phyloP scores from a whole-genome alignment of 108 stramenopile species.

The Aurantiochytrium sp. region DNA sequence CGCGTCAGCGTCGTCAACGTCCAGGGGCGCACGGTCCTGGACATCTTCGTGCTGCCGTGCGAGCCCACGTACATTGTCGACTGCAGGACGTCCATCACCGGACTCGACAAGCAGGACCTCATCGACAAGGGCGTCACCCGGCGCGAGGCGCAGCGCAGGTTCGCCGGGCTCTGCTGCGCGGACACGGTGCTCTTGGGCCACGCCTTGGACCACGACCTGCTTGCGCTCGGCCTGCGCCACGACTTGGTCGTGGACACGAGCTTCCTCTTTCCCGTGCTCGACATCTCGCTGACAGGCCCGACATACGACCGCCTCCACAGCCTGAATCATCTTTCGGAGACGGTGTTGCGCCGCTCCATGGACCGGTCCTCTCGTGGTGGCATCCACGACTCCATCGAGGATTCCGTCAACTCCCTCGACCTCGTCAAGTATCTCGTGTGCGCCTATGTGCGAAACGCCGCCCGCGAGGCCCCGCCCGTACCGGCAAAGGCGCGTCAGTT shows the following conservation, averaged over 20 bases:
- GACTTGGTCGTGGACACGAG: not conserved
- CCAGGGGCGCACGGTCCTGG: not conserved
- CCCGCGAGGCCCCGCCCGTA: not conserved
- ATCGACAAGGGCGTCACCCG: not conserved
- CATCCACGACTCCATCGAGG: conserved; percentile 4
- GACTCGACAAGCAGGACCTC: not conserved
- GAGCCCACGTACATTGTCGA: conserved; percentile 10
- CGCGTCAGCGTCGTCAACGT: not conserved
- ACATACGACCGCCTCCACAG: not conserved
- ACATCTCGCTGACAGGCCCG: not conserved
- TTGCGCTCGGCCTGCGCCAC: not conserved
- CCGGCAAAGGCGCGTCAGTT: not conserved
- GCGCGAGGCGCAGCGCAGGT: not conserved
- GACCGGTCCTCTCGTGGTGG: not conserved
- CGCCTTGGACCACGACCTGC: conserved; percentile 3
- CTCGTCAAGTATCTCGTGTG: not conserved
- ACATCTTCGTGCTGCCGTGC: conserved; percentile 5
- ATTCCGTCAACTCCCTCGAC: not conserved
- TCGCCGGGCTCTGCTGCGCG: not conserved
- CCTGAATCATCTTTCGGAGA: not conserved
- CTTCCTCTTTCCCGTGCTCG: not conserved
- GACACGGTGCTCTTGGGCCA: conserved; percentile 13
- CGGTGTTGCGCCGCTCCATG: not conserved
- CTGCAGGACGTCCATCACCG: not conserved
- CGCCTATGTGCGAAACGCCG: too few species aligned